These are phyloP conservation scores for Asparagopsis taxiformis DNA, from an alignment of 31 red algal genomes.

Conservation along the genomic window DNA sequence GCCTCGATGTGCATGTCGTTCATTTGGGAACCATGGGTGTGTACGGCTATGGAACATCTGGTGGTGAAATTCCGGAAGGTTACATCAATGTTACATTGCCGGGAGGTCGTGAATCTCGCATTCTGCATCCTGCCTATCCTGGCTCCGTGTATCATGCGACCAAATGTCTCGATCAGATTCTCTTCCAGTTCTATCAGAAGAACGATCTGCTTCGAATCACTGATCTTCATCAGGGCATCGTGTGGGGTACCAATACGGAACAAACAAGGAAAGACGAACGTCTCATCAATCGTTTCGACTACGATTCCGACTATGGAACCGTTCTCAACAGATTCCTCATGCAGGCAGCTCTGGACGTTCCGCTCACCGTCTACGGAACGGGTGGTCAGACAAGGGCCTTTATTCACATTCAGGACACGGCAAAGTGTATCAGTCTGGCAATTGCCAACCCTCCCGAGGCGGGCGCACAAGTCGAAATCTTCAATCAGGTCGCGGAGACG, in stretches of 20 bases:
- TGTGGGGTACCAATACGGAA: slow-evolving; percentile 97
- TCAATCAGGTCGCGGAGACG: slow-evolving; percentile 97
- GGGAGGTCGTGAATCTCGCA: slow-evolving; percentile 63
- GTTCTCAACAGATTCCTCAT: slow-evolving; percentile 98
- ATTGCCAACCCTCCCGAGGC: slow-evolving; percentile 87
- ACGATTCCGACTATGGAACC: slow-evolving; percentile 97
- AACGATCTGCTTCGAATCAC: slow-evolving; percentile 96
- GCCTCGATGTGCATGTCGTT: slow-evolving; percentile 90
- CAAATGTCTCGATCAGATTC: slow-evolving; percentile 91
- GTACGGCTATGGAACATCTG: slow-evolving; percentile 97
- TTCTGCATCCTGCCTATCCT: slow-evolving; percentile 95
- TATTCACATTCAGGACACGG: slow-evolving; percentile 98
- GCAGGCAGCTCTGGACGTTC: slow-evolving; percentile 93
- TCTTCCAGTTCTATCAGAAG: slow-evolving; percentile 98
- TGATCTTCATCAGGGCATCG: slow-evolving; percentile 99
- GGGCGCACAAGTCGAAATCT: slow-evolving; percentile 91
- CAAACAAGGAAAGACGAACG: slow-evolving; percentile 87
- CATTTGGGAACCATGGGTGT: slow-evolving; percentile 99
- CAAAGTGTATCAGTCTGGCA: slow-evolving; percentile 91
- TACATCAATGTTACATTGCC: slow-evolving; percentile 97
- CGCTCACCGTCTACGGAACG: slow-evolving; percentile 97
- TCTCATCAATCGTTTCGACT: slow-evolving; percentile 98
- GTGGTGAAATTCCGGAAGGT: slow-evolving; percentile 96
- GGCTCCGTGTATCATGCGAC: slow-evolving; percentile 95
- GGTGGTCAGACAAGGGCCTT: slow-evolving; percentile 98